A percentile compares a stretch with the other conserved stretches of the same genome.
These are phyloP conservation scores for Globisporangium heterothallicum DNA, from an alignment of 352 stramenopile species.

Conservation along the genomic window DNA sequence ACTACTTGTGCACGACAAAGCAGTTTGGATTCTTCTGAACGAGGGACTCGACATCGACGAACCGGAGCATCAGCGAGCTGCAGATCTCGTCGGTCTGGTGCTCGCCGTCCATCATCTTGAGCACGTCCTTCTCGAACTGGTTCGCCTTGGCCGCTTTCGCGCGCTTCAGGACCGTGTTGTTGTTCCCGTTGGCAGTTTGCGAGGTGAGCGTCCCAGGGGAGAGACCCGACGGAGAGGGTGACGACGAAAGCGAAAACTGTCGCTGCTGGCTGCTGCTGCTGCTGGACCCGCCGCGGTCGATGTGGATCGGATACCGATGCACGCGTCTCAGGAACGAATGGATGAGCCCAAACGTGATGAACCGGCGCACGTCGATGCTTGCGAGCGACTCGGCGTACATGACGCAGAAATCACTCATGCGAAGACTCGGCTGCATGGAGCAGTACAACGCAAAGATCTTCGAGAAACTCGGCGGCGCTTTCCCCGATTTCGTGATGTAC, in stretches of 20 bases:
- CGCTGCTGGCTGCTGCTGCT: conserved; percentile 13
- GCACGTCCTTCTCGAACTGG: conserved; percentile 66
- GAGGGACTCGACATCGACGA: conserved; percentile 57
- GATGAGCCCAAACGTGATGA: conserved; percentile 87
- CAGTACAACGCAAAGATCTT: conserved; percentile 87
- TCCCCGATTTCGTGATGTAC: conserved; percentile 75
- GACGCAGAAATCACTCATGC: conserved; percentile 81
- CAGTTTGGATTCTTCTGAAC: conserved; percentile 64
- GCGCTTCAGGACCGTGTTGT: conserved; percentile 33
- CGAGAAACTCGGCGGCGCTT: conserved; percentile 47
- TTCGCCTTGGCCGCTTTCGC: conserved; percentile 30
- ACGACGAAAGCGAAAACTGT: conserved; percentile 25
- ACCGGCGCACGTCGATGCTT: conserved; percentile 71
- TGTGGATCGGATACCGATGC: conserved; percentile 78
- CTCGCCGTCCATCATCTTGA: conserved; percentile 77
- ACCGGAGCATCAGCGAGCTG: conserved; percentile 61
- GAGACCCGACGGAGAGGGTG: conserved; percentile 19
- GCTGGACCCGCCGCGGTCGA: conserved; percentile 31
- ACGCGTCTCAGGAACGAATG: conserved; percentile 81
- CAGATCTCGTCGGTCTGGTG: conserved; percentile 86
- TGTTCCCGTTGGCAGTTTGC: conserved; percentile 19
- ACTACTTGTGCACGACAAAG: conserved; percentile 72
- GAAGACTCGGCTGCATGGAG: conserved; percentile 75
- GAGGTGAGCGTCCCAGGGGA: conserved; percentile 4
- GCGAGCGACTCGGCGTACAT: conserved; percentile 66